phyloP scores from a whole-genome alignment of 2,329 filamentous ascomycete species.

The Lasiodiplodia hormozganensis region DNA sequence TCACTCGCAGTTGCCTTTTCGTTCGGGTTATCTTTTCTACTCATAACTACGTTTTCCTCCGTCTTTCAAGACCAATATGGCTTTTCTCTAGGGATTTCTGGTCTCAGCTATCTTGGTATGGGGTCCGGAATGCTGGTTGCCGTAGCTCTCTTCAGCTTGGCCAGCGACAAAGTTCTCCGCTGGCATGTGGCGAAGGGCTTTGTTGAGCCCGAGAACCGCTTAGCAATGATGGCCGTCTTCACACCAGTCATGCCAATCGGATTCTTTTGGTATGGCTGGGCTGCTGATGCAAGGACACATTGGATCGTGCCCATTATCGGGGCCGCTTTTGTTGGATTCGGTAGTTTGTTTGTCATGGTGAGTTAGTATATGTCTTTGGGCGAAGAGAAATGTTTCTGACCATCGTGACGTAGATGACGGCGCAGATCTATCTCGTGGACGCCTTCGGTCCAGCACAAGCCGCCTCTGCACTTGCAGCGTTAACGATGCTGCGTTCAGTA shows the following conservation, averaged over 20 bases:
- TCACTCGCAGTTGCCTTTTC: conserved; percentile 30
- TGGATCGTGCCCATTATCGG: conserved; percentile 3
- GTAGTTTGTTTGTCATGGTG: neutral
- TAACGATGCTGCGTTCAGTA: conserved; percentile 62
- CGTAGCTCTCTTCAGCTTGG: conserved; percentile 1
- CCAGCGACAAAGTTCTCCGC: conserved; percentile 20
- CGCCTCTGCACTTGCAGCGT: conserved; percentile 67
- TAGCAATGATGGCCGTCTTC: conserved; percentile 28
- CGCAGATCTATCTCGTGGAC: conserved; percentile 70
- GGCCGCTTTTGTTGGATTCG: neutral
- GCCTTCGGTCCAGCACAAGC: conserved; percentile 62
- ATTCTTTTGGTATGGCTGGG: conserved; percentile 50
- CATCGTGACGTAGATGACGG: conserved; percentile 32
- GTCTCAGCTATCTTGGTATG: conserved; percentile 28
- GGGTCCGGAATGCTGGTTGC: conserved; percentile 13
- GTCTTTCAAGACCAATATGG: conserved; percentile 28
- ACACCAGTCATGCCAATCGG: conserved; percentile 43
- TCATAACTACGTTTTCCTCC: conserved; percentile 34
- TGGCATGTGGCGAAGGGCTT: neutral
- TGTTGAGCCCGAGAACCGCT: conserved; percentile 29
- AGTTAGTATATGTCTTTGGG: neutral
- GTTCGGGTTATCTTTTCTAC: conserved; percentile 33
- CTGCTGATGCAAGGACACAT: neutral
- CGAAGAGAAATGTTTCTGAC: neutral
- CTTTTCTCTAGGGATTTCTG: conserved; percentile 13